Evolutionary conservation across 345 rosid species (phyloP), one percentile per base, ranked within the genome.

Genomic region (Aethionema arabicum): DNA sequence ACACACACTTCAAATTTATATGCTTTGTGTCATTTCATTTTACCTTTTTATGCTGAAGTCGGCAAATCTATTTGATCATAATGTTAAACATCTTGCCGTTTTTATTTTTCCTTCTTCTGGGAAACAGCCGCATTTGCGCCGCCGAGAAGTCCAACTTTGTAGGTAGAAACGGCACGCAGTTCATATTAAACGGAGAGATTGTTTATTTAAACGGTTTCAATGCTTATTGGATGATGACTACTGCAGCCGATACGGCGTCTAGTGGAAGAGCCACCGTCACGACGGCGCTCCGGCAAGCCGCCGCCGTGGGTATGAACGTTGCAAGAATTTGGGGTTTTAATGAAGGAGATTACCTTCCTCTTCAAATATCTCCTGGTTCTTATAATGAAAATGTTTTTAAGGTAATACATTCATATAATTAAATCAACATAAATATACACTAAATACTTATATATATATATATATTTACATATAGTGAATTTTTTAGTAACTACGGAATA

Each of bases 281-380:
- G 3, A 60, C 67, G 36, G 72, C 79, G 0, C 69, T 85, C 47
- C 76, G 61, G 32, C 80, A 82, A 70, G 93, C 93, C 31, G 68
- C 82, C 39, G 69, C 72, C 62, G 38, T 40, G 7, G 95, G 91
- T 52, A 74, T 91, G 85, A 91, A 80, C 57, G 37, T 91, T 0
- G 90, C 85, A 4, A 81, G 96, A 76, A 79, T 80, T 54, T 91
- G 98, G 95, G 95, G 91, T 46, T 91, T 88, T 47, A 76, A 77
- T 40, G 95, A 91, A 42, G 95, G 90, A 7, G 82, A 58, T 7
- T 66, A 72, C 59, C 47, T 67, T 59, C 74, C 96, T 8, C 85
- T 91, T 39, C 96, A 91, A 69, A 61, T 40, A 27, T 81, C 91
- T 32, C 96, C 91, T n/a, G 91, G 96, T 40, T 48, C 59, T 4